Percentiles rank a stretch among this genome's conserved stretches.
Conservation (phyloP, 2,329 filamentous ascomycete species). For the Chaetomiaceae sp. region DNA sequence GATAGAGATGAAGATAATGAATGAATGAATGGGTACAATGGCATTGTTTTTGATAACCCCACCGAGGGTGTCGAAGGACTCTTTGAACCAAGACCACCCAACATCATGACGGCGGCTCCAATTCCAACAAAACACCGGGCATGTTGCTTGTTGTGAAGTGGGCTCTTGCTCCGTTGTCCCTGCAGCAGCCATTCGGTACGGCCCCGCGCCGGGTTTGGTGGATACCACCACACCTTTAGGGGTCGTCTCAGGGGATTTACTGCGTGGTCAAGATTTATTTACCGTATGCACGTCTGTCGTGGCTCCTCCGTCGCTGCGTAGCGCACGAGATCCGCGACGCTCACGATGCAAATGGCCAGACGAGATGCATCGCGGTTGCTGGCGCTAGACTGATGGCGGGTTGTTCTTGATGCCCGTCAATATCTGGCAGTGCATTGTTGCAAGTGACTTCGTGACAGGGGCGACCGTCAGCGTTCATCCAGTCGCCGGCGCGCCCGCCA, state of each 20-base stretch:
- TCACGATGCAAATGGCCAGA: not conserved
- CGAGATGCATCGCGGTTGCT: not conserved
- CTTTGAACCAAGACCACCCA: too few relatives aligned
- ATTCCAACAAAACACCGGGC: not conserved
- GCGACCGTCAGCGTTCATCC: not conserved
- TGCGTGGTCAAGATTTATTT: too few relatives aligned
- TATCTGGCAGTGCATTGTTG: constrained; percentile 4
- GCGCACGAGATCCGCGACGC: not conserved
- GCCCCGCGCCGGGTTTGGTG: not conserved
- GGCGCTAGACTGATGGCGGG: not conserved
- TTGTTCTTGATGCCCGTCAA: not conserved
- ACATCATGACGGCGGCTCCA: too few relatives aligned
- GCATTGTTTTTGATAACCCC: too few relatives aligned
- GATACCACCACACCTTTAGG: not conserved
- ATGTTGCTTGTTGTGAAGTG: not conserved
- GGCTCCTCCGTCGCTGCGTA: constrained; percentile 11
- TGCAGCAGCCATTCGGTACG: constrained; percentile 5
- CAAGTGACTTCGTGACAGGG: constrained; percentile 13
- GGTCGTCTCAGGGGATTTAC: not conserved
- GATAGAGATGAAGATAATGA: too few relatives aligned
- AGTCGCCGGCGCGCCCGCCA: constrained; percentile 8
- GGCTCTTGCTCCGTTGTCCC: constrained; percentile 1
- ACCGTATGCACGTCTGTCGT: constrained; percentile 14
- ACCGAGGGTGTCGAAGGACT: too few relatives aligned
- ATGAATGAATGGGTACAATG: too few relatives aligned